phyloP scores from a whole-genome alignment of 1,139 yeast genomes.

The Tardiomyces depauwii region DNA sequence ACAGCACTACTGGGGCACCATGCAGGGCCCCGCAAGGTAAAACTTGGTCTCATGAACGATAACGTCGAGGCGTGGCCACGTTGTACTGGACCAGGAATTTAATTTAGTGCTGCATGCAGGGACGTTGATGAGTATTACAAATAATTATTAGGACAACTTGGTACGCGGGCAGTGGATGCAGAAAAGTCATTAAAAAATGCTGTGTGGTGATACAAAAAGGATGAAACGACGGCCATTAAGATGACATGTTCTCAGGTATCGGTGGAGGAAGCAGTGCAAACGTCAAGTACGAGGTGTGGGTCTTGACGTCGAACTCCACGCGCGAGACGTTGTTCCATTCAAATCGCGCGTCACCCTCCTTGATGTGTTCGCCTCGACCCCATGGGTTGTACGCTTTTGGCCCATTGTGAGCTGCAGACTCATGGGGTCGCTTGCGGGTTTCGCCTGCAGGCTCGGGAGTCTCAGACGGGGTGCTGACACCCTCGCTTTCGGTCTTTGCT shows the following conservation, averaged over 20 bases:
- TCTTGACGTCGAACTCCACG: slow-evolving; percentile 74
- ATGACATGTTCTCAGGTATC: slow-evolving; percentile 3
- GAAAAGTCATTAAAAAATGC: too few species aligned
- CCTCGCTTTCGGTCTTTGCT: not conserved
- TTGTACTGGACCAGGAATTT: too few species aligned
- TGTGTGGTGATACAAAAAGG: too few species aligned
- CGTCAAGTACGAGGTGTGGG: slow-evolving; percentile 89
- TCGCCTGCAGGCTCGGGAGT: slow-evolving; percentile 1
- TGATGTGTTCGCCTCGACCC: slow-evolving; percentile 71
- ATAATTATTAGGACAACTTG: too few species aligned
- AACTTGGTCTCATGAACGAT: not conserved
- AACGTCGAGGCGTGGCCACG: too few species aligned
- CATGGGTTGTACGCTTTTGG: slow-evolving; percentile 75
- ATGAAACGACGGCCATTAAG: not conserved
- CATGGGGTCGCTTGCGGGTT: slow-evolving; percentile 5
- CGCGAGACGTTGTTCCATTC: slow-evolving; percentile 78
- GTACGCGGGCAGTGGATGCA: too few species aligned
- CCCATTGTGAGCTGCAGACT: slow-evolving; percentile 25
- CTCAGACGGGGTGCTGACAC: not conserved
- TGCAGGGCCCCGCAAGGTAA: not conserved
- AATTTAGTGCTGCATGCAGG: too few species aligned
- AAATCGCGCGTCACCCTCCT: slow-evolving; percentile 74
- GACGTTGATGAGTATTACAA: too few species aligned
- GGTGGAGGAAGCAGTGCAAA: slow-evolving; percentile 49
- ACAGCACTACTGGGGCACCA: not conserved